Conservation (phyloP, 768 basidiomycete genomes). For the Leccinum fibrillosum region DNA sequence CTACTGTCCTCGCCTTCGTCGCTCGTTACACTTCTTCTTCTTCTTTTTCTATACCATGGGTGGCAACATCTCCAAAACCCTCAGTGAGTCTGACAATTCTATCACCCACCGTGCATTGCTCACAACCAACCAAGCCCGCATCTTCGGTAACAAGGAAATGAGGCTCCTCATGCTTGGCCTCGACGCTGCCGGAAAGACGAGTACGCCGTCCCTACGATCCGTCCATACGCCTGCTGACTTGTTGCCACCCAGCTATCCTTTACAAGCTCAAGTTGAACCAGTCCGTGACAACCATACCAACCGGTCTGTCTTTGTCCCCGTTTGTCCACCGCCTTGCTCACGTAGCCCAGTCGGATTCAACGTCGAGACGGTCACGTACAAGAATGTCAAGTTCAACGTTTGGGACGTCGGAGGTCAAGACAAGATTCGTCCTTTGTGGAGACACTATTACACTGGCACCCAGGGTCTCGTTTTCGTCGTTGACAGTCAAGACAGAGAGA, state of each 20-base stretch:
- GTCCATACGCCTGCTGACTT: neutral
- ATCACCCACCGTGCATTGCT: neutral
- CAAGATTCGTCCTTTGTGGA: slow-evolving; percentile 97
- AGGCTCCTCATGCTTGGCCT: slow-evolving; percentile 93
- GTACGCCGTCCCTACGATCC: slow-evolving; percentile 46
- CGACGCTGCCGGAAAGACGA: slow-evolving; percentile 98
- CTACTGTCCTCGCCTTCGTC: slow-evolving; percentile 40
- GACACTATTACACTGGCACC: slow-evolving; percentile 99
- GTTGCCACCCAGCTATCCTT: slow-evolving; percentile 71
- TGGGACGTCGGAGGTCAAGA: slow-evolving; percentile 99
- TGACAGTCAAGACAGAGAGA: slow-evolving; percentile 92
- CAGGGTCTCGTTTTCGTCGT: slow-evolving; percentile 98
- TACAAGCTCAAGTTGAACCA: slow-evolving; percentile 99
- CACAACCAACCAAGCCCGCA: slow-evolving; percentile 54
- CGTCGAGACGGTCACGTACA: slow-evolving; percentile 98
- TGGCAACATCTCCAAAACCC: slow-evolving; percentile 81
- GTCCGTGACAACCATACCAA: slow-evolving; percentile 97
- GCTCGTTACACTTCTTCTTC: slow-evolving; percentile 53
- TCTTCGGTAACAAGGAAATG: slow-evolving; percentile 99
- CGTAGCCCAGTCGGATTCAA: slow-evolving; percentile 84
- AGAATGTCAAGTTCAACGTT: slow-evolving; percentile 94
- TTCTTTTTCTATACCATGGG: slow-evolving; percentile 53
- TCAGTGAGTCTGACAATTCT: slow-evolving; percentile 45
- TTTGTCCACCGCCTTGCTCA: neutral
- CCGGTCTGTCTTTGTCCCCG: slow-evolving; percentile 48